A percentile compares a stretch with the other conserved stretches of the same genome.
These are phyloP conservation scores for Thalassiosira mediterranea DNA, from an alignment of 352 stramenopile genomes.

Conservation along the genomic window DNA sequence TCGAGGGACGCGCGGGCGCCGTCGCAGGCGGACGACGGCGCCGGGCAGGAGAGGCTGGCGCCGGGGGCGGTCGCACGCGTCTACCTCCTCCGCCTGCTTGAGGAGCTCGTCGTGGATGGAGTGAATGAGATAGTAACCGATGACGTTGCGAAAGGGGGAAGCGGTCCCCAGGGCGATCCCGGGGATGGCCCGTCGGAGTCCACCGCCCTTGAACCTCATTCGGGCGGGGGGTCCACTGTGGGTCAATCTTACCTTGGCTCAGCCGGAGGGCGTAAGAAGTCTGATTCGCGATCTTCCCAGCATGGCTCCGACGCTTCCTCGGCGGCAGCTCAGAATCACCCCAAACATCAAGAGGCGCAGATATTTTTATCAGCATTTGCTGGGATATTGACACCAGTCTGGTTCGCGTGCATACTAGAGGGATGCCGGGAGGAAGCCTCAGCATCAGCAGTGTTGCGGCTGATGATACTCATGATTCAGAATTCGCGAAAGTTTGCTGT, in stretches of 20 bases:
- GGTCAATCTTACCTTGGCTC: constrained; percentile 72
- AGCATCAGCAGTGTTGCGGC: constrained; percentile 72
- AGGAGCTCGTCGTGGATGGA: constrained; percentile 85
- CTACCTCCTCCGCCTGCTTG: constrained; percentile 83
- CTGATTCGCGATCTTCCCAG: neutral
- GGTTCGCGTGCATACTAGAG: constrained; percentile 85
- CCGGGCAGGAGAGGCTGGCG: constrained; percentile 58
- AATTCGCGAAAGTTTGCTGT: constrained; percentile 76
- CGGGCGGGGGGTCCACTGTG: constrained; percentile 65
- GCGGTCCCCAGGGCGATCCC: constrained; percentile 21
- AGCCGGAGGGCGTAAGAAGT: constrained; percentile 17
- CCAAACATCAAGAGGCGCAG: constrained; percentile 83
- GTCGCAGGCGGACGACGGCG: neutral
- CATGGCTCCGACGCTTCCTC: constrained; percentile 33
- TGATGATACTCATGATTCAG: constrained; percentile 86
- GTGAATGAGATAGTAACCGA: constrained; percentile 84
- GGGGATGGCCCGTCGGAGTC: constrained; percentile 46
- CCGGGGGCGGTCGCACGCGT: constrained; percentile 73
- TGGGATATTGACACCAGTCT: constrained; percentile 81
- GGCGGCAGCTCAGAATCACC: constrained; percentile 40
- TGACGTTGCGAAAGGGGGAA: constrained; percentile 23
- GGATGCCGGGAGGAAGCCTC: constrained; percentile 83
- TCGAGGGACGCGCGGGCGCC: constrained; percentile 1
- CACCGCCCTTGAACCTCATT: constrained; percentile 62
- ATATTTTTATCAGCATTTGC: constrained; percentile 83